Evolutionary conservation across 2,329 filamentous ascomycete genomes (phyloP), one percentile per base, ranked within the genome.

Genomic region (Fusarium albidum): DNA sequence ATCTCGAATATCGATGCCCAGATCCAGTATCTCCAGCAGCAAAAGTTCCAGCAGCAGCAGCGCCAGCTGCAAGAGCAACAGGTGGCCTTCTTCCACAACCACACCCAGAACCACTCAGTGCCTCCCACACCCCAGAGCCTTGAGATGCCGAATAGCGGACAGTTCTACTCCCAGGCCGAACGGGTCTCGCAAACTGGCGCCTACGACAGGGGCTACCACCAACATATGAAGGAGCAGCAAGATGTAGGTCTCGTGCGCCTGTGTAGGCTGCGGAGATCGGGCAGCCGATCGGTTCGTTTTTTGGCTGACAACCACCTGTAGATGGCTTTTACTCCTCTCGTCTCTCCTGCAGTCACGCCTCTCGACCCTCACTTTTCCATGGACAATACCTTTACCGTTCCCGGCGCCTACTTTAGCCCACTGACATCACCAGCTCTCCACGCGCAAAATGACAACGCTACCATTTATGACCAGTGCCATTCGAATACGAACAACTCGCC

Each of bases 301-400:
- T 15, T 39, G 53, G 39, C 64, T 68, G 40, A 45, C 43, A 25
- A 40, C 27, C 60, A 69, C 57, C 62, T 15, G 25, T 66, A 89
- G 85, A 86, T 91, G 82, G 80, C 86, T 9, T 93, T 93, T 68
- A 94, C 90, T 3, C 91, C 91, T 1, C 80, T 94, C 26, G 90
- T 91, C 10, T 93, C 91, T 14, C 91, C 91, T n/a, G 91, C 90
- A 5, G 90, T 94, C 35, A 93, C 90, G 3, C 90, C 91, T 17
- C 79, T 92, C 43, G 91, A 93, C 67, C 79, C 84, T 34, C 85
- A 88, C 59, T 92, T 91, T 68, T 79, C 82, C 38, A 76, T 84
- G 54, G 82, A 86, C 18, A 74, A 73, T 27, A 76, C 77, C 40
- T 91, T 85, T 64, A 81, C 83, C 6, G 80, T 90, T 4, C 86